Conservation (phyloP, 2,329 filamentous ascomycete genomes). For the Stachybotrys chlorohalonatus region DNA sequence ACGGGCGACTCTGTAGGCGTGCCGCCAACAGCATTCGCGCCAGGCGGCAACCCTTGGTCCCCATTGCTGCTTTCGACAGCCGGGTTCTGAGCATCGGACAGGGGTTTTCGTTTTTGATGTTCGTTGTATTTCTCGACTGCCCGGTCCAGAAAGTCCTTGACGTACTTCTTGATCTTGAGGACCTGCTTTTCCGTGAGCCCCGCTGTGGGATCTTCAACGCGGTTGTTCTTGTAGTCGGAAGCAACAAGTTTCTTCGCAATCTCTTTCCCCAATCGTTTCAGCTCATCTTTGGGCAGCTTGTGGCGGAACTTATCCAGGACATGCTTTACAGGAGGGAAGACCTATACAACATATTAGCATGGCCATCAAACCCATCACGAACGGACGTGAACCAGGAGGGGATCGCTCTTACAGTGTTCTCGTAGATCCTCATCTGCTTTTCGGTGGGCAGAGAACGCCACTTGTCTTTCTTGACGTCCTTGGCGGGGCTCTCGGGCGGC, state of each 20-base stretch:
- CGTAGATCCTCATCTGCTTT: conserved; percentile 92
- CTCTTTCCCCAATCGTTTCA: conserved; percentile 55
- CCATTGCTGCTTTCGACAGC: conserved; percentile 4
- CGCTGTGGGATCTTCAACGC: conserved; percentile 72
- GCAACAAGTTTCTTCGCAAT: conserved; percentile 82
- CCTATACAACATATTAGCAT: conserved; percentile 35
- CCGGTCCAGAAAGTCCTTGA: conserved; percentile 79
- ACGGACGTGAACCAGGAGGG: background rate
- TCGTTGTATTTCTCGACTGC: conserved; percentile 67
- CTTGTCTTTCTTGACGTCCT: conserved; percentile 57
- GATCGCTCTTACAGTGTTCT: conserved; percentile 68
- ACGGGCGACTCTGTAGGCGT: conserved; percentile 12
- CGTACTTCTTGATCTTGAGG: conserved; percentile 74
- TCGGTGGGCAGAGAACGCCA: conserved; percentile 64
- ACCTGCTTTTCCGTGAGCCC: conserved; percentile 66
- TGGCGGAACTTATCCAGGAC: conserved; percentile 81
- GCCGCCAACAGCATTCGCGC: conserved; percentile 4
- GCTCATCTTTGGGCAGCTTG: conserved; percentile 73
- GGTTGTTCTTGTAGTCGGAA: conserved; percentile 82
- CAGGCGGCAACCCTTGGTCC: conserved; percentile 2
- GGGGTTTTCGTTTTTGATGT: conserved; percentile 56
- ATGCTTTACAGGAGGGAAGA: conserved; percentile 77
- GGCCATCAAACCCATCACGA: too few species aligned
- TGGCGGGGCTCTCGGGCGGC: conserved; percentile 42
- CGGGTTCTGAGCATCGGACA: conserved; percentile 17